Evolutionary conservation across 352 stramenopile species (phyloP).

Genomic region (Pythium folliculosum): DNA sequence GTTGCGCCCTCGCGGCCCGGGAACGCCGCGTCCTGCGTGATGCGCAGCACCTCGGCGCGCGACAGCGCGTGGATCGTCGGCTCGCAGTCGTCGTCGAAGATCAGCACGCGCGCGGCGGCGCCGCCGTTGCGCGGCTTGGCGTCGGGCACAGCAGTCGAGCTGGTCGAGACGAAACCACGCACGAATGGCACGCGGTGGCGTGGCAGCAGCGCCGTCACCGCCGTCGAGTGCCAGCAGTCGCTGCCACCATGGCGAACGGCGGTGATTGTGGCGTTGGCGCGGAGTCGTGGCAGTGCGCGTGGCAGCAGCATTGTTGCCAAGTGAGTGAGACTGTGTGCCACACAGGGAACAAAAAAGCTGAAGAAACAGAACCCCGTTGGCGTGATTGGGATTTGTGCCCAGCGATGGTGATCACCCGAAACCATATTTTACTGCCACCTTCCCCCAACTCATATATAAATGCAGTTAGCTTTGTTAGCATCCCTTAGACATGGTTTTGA

Average conservation of each 20-base stretch:
- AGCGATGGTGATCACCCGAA: no score
- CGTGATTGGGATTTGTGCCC: no score
- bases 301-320: no score
- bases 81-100: constrained; percentile 55
- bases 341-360: no score
- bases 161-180: not conserved
- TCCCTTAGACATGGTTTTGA: not conserved
- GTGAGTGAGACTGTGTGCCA: no score
- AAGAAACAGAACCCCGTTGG: no score
- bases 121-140: constrained; percentile 4
- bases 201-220: not conserved
- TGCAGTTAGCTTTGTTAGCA: no score
- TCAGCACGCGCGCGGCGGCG: constrained; percentile 32
- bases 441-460: no score
- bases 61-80: constrained; percentile 57
- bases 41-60: constrained; percentile 54
- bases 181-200: not conserved
- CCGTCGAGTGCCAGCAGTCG: not conserved
- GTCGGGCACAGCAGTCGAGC: not conserved
- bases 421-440: no score
- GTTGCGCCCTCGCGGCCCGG: constrained; percentile 23
- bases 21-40: constrained; percentile 63
- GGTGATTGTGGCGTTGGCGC: no score
- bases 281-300: no score
- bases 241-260: not conserved